Evolutionary conservation across 306 rosid genomes (phyloP), one percentile per base, ranked within the genome.

Genomic region (Prunus salicina): DNA sequence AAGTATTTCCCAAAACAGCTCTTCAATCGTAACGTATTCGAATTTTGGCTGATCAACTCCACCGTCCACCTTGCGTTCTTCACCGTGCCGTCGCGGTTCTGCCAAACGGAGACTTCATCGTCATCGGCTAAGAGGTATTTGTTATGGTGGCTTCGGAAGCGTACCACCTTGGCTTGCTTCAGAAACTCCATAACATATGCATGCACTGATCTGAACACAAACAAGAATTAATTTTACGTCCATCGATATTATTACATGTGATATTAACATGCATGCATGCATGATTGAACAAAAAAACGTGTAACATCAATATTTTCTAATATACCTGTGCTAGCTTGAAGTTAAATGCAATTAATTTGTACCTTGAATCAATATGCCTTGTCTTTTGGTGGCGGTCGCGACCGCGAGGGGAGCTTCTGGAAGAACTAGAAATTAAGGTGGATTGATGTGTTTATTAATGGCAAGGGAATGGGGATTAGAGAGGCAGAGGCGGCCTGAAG

Each of bases 1-100:
- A 84, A 84, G 76, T 84, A 85, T 64, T 78, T 81, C 27, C 86
- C 83, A 50, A 56, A 67, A 77, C 84, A 85, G 81, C 86, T 81
- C 79, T 30, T 78, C 22, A 85, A 73, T n/a, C 69, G 83, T 52
- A 85, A 43, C 47, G 71, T 69, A 27, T 82, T 84, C 56, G 81
- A 64, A 25, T 79, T 60, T 8, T 67, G 79, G 34, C 52, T 61
- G 38, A 85, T 77, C 27, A 79, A 78, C 83, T 84, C 88, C 61
- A 81, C 80, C 34, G 76, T 74, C 85, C 88, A 84, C 13, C 56
- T 63, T 18, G 74, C 76, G 61, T 68, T 75, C 15, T 45, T 64
- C 14, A 80, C 51, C 57, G 70, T 24, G 19, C 79, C 73, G 55
- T 81, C 60, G 6, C 76, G 62, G 71, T 24, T 73, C 32, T 71